Base-by-base conservation (phyloP, 495 filamentous ascomycete genomes). In the Bryoglossum gracile region DNA sequence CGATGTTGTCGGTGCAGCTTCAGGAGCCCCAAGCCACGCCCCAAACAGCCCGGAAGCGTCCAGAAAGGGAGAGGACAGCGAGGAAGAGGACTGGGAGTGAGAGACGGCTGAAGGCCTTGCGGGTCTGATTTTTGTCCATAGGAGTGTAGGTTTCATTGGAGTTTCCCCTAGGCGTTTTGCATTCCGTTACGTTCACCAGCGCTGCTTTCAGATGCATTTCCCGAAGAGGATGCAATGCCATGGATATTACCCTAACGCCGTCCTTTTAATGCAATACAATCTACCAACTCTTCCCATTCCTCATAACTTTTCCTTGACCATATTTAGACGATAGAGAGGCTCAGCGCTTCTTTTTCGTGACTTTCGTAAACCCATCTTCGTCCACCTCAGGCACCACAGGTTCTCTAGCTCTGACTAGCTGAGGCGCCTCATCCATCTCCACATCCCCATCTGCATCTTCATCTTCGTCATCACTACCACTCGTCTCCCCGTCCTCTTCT, bases 331-430 rank as follows among this genome's bases (percentile, higher is more conserved):
- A n/a, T n/a, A n/a, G n/a, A n/a, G n/a, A n/a, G 10, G 17, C 30
- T 55, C 46, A 57, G 22, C 70, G 82, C 75, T 80, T 86, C 70
- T 82, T 89, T 50, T 79, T 76, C 51, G 83, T 73, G 48, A 95
- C 87, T 69, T 83, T 89, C n/a, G 82, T 89, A 63, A 97, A 97
- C 11, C 91, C 91, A 56, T 96, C 91, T 44, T 94, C 88, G 67
- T 96, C 91, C 41, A 95, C 71, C 65, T 89, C 84, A 1, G 87
- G 85, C 57, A 48, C 41, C 77, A 78, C 37, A 69, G 62, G 65
- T 76, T 87, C 66, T 82, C 80, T 60, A 72, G 81, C 72, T 17
- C 73, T 59, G 33, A 80, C 76, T 43, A 83, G 61, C 17, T 68
- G 57, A 9, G 86, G 85, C 35, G 81, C 83, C 41, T 87, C 88